Conservation (phyloP, 768 basidiomycete genomes). For the Cystoderma amianthinum region DNA sequence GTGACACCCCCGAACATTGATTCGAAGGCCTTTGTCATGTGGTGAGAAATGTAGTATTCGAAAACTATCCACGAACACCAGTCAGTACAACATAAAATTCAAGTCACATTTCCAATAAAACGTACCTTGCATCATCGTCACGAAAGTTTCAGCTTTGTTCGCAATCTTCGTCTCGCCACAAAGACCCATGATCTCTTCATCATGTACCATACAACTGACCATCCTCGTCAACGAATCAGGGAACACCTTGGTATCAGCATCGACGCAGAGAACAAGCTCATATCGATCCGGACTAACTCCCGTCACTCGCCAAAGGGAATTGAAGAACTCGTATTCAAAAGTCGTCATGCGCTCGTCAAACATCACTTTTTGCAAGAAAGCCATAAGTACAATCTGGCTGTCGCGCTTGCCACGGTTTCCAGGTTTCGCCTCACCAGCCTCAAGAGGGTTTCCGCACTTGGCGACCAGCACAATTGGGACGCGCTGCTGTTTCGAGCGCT, state of each 20-base stretch:
- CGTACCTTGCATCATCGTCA: constrained; percentile 99
- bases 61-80: constrained; percentile 55
- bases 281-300: constrained; percentile 95
- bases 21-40: constrained; percentile 98
- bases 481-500: constrained; percentile 90
- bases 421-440: constrained; percentile 85
- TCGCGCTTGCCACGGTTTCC: constrained; percentile 99
- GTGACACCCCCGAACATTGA: constrained; percentile 99
- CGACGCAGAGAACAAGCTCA: constrained; percentile 92
- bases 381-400: constrained; percentile 96
- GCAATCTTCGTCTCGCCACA: constrained; percentile 99
- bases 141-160: constrained; percentile 97
- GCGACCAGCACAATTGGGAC: constrained; percentile 95
- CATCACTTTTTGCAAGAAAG: constrained; percentile 98
- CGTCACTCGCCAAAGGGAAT: constrained; percentile 91
- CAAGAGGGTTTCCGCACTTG: constrained; percentile 90
- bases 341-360: constrained; percentile 99
- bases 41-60: constrained; percentile 99
- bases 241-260: constrained; percentile 98
- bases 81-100: constrained; percentile 2
- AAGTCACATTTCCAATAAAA: too few relatives aligned
- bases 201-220: constrained; percentile 94
- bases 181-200: constrained; percentile 97
- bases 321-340: constrained; percentile 99
- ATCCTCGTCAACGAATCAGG: constrained; percentile 95